Percentiles rank a stretch among this genome's conserved stretches.
phyloP scores from a whole-genome alignment of 1,284 basidiomycete species.

The Amylostereum chailletii region DNA sequence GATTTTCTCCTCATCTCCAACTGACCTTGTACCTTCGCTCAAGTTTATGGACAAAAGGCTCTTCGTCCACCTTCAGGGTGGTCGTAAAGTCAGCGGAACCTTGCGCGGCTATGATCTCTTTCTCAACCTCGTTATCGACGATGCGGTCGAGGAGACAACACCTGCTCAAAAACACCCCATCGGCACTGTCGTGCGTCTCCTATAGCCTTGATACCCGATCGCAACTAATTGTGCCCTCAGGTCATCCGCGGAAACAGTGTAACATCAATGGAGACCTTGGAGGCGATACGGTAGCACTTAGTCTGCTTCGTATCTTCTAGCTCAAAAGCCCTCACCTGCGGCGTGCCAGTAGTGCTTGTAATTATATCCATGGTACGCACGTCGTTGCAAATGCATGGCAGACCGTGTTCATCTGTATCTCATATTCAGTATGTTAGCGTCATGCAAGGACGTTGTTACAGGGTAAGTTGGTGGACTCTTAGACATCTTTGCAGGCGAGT shows the following conservation, averaged over 20 bases:
- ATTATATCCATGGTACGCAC: too few species aligned
- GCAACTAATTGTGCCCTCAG: constrained; percentile 31
- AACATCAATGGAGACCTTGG: constrained; percentile 82
- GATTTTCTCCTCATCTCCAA: not conserved
- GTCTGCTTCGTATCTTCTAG: too few species aligned
- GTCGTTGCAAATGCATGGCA: too few species aligned
- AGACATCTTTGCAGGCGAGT: too few species aligned
- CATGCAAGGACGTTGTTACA: too few species aligned
- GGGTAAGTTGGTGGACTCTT: too few species aligned
- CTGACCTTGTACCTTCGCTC: constrained; percentile 6
- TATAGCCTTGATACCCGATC: not conserved
- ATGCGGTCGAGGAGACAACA: constrained; percentile 86
- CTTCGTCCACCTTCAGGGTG: constrained; percentile 93
- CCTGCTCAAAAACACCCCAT: constrained; percentile 86
- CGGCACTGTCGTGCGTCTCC: constrained; percentile 75
- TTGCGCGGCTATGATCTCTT: constrained; percentile 98
- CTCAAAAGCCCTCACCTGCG: too few species aligned
- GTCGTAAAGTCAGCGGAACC: constrained; percentile 92
- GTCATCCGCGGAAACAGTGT: constrained; percentile 94
- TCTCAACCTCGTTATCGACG: constrained; percentile 96
- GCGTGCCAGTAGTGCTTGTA: too few species aligned
- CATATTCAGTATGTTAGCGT: too few species aligned
- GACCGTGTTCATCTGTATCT: too few species aligned
- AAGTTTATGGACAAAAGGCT: constrained; percentile 99
- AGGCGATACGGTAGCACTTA: constrained; percentile 42